Conservation (phyloP, 345 rosid genomes). For the Barbarea vulgaris region DNA sequence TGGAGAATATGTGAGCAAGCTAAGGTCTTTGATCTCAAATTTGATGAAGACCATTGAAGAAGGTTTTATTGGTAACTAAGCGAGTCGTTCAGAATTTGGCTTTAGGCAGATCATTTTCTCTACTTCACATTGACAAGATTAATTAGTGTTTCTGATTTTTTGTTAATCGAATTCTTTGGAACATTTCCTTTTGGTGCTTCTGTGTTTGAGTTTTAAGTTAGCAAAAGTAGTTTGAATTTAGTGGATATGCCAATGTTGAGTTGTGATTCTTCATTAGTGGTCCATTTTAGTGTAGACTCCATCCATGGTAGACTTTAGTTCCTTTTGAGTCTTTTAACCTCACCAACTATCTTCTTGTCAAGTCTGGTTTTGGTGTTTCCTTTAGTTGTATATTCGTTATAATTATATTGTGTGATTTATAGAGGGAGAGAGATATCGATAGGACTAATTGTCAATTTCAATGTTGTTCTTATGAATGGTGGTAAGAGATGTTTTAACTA, state of each 20-base stretch:
- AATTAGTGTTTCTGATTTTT: not conserved
- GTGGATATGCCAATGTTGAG: slow-evolving; percentile 4
- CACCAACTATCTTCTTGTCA: not conserved
- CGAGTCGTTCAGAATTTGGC: not conserved
- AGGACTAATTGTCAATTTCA: not conserved
- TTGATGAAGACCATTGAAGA: not conserved
- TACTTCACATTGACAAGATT: not conserved
- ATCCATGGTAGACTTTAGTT: not conserved
- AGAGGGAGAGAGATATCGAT: not conserved
- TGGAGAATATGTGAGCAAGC: not conserved
- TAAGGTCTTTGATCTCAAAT: slow-evolving; percentile 4
- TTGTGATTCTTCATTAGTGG: slow-evolving; percentile 1
- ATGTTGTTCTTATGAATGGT: not conserved
- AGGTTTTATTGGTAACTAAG: not conserved
- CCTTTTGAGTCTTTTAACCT: not conserved
- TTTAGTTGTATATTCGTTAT: not conserved
- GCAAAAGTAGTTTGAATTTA: not conserved
- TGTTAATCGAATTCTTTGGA: not conserved
- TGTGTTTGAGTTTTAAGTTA: not conserved
- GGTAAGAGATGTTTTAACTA: not conserved
- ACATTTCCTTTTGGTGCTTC: not conserved
- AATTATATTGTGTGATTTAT: not conserved
- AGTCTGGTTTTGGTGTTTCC: slow-evolving; percentile 4
- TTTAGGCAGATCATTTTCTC: not conserved
- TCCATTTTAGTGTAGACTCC: not conserved